These are phyloP conservation scores for Pinus taeda DNA, from an alignment of 75 land plant genomes.

Conservation along the genomic window DNA sequence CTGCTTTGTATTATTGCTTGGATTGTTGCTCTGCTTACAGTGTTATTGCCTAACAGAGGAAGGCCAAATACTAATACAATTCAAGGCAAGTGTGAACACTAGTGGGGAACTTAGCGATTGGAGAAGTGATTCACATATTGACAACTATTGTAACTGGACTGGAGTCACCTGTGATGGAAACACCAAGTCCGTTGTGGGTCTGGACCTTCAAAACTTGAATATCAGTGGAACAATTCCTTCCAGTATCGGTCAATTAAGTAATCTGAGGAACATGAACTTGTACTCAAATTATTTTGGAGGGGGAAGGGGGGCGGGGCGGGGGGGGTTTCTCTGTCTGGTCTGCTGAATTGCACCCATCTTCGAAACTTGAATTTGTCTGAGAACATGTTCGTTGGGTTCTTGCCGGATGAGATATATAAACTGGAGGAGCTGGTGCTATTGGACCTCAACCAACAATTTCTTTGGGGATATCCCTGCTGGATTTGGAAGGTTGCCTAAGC, in stretches of 20 bases:
- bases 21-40: background rate
- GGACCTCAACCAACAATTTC: slow-evolving; percentile 31
- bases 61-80: background rate
- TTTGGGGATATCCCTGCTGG: slow-evolving; percentile 46
- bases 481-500: slow-evolving; percentile 28
- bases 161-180: slow-evolving; percentile 20
- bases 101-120: background rate
- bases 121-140: background rate
- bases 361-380: slow-evolving; percentile 26
- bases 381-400: slow-evolving; percentile 52
- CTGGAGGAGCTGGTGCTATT: slow-evolving; percentile 22
- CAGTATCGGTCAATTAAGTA: slow-evolving; percentile 28
- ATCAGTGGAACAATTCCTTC: slow-evolving; percentile 23
- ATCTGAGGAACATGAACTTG: slow-evolving; percentile 40
- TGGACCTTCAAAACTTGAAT: slow-evolving; percentile 14
- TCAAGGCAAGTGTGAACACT: background rate
- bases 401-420: slow-evolving; percentile 49
- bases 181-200: slow-evolving; percentile 19
- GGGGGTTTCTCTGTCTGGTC: slow-evolving; percentile 41
- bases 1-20: background rate
- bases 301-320: no score
- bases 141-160: slow-evolving; percentile 34
- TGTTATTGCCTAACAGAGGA: background rate
- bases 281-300: slow-evolving; percentile 42
- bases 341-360: slow-evolving; percentile 46